Percentiles rank a stretch among this genome's conserved stretches.
These are phyloP conservation scores for Colletotrichum lentis DNA, from an alignment of 2,329 filamentous ascomycete species.

Conservation along the genomic window DNA sequence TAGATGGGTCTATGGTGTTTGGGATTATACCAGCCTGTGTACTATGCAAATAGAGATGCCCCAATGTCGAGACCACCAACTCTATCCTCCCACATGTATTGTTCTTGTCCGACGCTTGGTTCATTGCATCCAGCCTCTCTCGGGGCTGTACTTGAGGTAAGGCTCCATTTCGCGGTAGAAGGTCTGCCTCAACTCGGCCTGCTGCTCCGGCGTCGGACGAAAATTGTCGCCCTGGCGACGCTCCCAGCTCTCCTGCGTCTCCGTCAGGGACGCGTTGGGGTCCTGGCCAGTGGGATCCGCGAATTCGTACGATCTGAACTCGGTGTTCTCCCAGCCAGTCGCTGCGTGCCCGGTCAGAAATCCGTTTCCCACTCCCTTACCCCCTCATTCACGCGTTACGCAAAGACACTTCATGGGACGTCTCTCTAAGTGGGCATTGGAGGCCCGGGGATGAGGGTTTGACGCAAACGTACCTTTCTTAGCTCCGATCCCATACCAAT, in stretches of 20 bases:
- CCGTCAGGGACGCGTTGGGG: conserved; percentile 55
- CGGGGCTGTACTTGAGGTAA: conserved; percentile 47
- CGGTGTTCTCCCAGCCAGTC: conserved; percentile 78
- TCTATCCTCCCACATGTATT: background rate
- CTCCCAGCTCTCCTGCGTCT: conserved; percentile 59
- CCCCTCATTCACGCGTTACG: background rate
- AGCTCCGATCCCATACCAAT: conserved; percentile 71
- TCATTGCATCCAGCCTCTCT: conserved; percentile 36
- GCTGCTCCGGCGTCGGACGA: conserved; percentile 56
- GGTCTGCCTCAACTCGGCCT: conserved; percentile 53
- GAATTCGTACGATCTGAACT: conserved; percentile 75
- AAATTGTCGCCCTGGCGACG: conserved; percentile 53
- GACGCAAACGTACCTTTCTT: conserved; percentile 48
- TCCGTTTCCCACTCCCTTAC: background rate
- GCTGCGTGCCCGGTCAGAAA: conserved; percentile 53
- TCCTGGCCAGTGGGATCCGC: conserved; percentile 60
- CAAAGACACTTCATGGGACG: background rate
- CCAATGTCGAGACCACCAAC: conserved; percentile 35
- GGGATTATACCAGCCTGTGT: conserved; percentile 40
- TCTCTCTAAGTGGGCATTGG: background rate
- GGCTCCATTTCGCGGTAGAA: conserved; percentile 49
- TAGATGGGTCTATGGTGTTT: conserved; percentile 36
- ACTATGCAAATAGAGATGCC: conserved; percentile 39
- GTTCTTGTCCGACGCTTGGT: conserved; percentile 1
- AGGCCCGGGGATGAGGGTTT: background rate